Conservation (phyloP, 495 filamentous ascomycete genomes). For the Xylaria intraflava region DNA sequence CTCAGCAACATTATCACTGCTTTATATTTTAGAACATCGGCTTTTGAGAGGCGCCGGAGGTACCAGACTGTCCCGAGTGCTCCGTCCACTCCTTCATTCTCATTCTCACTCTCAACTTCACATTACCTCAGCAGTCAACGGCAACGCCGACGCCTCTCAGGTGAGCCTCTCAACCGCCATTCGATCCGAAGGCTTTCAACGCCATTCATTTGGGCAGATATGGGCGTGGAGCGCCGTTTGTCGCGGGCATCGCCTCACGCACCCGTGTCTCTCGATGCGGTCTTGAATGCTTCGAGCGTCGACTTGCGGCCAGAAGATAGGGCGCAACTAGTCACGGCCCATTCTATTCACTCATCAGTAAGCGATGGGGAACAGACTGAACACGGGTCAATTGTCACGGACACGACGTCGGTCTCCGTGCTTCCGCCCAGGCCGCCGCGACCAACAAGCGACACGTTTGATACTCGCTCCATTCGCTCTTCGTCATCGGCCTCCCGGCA, state of each 20-base stretch:
- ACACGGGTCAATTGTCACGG: slow-evolving; percentile 15
- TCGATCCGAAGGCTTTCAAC: slow-evolving; percentile 15
- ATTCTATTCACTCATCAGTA: slow-evolving; percentile 8
- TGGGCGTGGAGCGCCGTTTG: slow-evolving; percentile 22
- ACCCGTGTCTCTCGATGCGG: slow-evolving; percentile 26
- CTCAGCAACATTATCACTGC: slow-evolving; percentile 15
- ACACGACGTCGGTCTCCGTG: slow-evolving; percentile 18
- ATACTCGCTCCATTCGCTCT: slow-evolving; percentile 48
- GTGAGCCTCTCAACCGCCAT: slow-evolving; percentile 11
- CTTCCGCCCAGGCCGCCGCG: slow-evolving; percentile 16
- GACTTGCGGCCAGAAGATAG: slow-evolving; percentile 15
- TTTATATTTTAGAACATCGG: slow-evolving; percentile 21
- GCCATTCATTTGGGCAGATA: slow-evolving; percentile 14
- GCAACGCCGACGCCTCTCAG: slow-evolving; percentile 13
- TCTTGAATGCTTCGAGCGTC: slow-evolving; percentile 21
- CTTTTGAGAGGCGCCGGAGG: slow-evolving; percentile 14
- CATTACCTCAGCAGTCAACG: not conserved
- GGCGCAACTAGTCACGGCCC: slow-evolving; percentile 4
- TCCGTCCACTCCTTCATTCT: slow-evolving; percentile 25
- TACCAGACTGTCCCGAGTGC: slow-evolving; percentile 15
- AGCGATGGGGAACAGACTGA: slow-evolving; percentile 12
- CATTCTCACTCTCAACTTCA: not conserved
- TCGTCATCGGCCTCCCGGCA: slow-evolving; percentile 52
- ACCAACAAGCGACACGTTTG: slow-evolving; percentile 20
- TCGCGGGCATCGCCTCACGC: slow-evolving; percentile 15